Evolutionary conservation across 164 flowering plant species (phyloP).

Genomic region (Aristolochia contorta): DNA sequence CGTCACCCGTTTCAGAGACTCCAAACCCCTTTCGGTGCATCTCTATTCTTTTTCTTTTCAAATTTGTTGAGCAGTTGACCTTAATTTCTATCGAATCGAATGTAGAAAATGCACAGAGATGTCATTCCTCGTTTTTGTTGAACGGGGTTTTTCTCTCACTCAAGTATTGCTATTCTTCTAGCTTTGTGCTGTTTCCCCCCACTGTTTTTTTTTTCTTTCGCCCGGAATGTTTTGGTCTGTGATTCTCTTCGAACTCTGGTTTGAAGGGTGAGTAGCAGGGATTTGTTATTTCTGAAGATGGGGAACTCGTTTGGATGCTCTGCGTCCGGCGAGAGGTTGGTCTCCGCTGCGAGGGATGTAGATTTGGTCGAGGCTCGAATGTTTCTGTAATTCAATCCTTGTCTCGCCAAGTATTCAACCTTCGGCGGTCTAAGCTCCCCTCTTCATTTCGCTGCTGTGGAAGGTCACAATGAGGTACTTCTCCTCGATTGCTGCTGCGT

Average conservation of each 20-base stretch:
- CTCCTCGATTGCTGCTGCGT: neutral
- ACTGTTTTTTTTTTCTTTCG: too few relatives aligned
- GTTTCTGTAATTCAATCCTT: conserved; percentile 85
- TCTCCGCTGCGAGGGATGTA: conserved; percentile 93
- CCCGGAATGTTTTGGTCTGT: too few relatives aligned
- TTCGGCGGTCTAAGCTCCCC: conserved; percentile 89
- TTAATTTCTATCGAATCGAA: too few relatives aligned
- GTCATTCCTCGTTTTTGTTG: too few relatives aligned
- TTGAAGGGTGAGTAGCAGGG: neutral
- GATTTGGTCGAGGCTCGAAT: conserved; percentile 86
- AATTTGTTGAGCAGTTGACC: too few relatives aligned
- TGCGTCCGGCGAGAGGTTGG: conserved; percentile 86
- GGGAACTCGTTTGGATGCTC: conserved; percentile 98
- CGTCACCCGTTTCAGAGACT: too few relatives aligned
- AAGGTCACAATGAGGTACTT: conserved; percentile 85
- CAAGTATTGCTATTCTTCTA: too few relatives aligned
- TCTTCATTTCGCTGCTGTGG: conserved; percentile 82
- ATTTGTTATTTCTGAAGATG: conserved; percentile 22
- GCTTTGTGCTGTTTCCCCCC: too few relatives aligned
- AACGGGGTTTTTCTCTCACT: too few relatives aligned
- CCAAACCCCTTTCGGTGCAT: too few relatives aligned
- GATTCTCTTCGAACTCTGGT: neutral
- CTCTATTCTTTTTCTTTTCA: too few relatives aligned
- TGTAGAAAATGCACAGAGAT: too few relatives aligned
- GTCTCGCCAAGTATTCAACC: conserved; percentile 83